phyloP scores from a whole-genome alignment of 495 filamentous ascomycete genomes.

The Penicillium angulare region DNA sequence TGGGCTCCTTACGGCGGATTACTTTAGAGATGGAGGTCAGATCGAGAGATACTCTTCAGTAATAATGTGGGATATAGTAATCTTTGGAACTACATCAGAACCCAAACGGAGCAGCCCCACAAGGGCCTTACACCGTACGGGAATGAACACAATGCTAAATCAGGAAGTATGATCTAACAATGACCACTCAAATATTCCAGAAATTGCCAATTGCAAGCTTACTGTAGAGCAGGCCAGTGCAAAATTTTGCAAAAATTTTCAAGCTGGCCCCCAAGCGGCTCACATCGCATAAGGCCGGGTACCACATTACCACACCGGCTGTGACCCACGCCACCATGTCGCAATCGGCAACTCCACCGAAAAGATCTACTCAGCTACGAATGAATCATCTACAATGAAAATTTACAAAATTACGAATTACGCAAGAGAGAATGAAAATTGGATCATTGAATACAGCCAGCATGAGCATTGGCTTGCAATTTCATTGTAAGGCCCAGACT shows the following conservation, averaged over 20 bases:
- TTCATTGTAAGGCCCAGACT: conserved; percentile 22
- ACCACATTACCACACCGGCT: not conserved
- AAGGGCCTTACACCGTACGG: no score
- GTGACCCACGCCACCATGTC: conserved; percentile 7
- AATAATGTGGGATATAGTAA: no score
- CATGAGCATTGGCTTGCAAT: not conserved
- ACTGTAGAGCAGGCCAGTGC: not conserved
- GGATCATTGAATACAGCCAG: conserved; percentile 8
- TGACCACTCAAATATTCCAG: no score
- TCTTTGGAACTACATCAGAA: no score
- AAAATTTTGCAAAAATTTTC: not conserved
- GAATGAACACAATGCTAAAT: no score
- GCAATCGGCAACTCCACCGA: conserved; percentile 10
- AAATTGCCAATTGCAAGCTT: not conserved
- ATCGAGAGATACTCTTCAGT: no score
- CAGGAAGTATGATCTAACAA: no score
- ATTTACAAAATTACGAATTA: not conserved
- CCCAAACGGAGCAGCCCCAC: no score
- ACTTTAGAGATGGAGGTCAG: no score
- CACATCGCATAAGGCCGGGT: conserved; percentile 8
- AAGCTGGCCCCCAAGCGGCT: conserved; percentile 1
- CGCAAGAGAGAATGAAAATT: not conserved
- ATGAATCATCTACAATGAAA: not conserved
- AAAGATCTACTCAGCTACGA: not conserved
- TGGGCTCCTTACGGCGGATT: no score